Evolutionary conservation across 2,329 filamentous ascomycete genomes (phyloP), one percentile per base, ranked within the genome.

Genomic region (Alternaria gaisen): DNA sequence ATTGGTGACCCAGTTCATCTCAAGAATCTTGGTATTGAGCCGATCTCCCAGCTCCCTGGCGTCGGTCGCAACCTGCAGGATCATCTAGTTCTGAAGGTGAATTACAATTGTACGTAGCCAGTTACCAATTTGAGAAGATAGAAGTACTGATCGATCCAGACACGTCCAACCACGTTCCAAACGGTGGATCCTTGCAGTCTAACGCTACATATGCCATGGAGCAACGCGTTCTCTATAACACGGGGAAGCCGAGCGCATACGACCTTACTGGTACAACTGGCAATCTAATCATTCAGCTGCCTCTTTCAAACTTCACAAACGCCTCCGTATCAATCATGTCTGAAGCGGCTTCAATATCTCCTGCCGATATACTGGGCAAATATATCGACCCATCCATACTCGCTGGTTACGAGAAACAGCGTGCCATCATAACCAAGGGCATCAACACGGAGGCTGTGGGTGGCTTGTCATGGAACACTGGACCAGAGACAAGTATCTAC

Each of bases 1-100:
- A 82, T 90, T 40, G 88, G 88, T 4, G 8, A 61, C 10, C 28
- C 32, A 5, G 24, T 12, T 4, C 48, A 53, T 3, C 57, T 74
- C 3, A 32, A 63, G 32, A 51, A 11, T 2, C 56, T 67, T 8
- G 64, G 60, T 10, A 69, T 76, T 12, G 16, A 60, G 1, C 40
- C 61, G 1, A 43, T 69, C 18, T 53, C 67, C 2, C 65, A 72
- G 40, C 57, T 74, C 5, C 71, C 69, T 2, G 73, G 72, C 7
- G 72, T 76, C 3, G 73, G 73, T 2, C 56, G 61, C 22, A 76
- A 76, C 42, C 55, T 73, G 38, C 72, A 75, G 50, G 72, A 75
- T 32, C 70, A 74, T 60, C 61, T 63, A 2, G 60, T 65, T 9
- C 22, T 70, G 28, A 67, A 56, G 28, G 64, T 72, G 18, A 56